Evolutionary conservation across 352 stramenopile genomes (phyloP).

Genomic region (Bremia lactucae): DNA sequence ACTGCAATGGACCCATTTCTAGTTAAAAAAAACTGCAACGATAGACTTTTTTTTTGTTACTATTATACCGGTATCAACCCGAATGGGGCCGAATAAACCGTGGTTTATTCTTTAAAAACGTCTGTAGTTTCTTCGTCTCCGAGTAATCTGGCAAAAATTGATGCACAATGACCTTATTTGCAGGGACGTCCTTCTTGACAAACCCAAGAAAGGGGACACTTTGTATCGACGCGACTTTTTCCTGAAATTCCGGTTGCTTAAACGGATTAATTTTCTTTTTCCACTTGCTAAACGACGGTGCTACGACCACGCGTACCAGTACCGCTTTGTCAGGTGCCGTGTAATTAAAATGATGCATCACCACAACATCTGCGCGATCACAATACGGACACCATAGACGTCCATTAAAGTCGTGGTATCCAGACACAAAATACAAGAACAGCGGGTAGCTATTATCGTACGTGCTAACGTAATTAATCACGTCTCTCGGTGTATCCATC

Average conservation of each 20-base stretch:
- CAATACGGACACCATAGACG: slow-evolving; percentile 75
- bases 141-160: slow-evolving; percentile 59
- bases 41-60: neutral
- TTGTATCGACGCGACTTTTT: slow-evolving; percentile 42
- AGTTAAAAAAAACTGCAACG: neutral
- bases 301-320: slow-evolving; percentile 42
- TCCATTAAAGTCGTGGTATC: slow-evolving; percentile 59
- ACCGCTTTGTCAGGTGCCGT: slow-evolving; percentile 47
- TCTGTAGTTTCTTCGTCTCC: slow-evolving; percentile 32
- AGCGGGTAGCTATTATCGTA: slow-evolving; percentile 69
- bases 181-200: slow-evolving; percentile 39
- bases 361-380: slow-evolving; percentile 50
- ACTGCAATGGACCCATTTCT: neutral
- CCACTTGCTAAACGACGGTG: slow-evolving; percentile 56
- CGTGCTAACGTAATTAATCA: slow-evolving; percentile 41
- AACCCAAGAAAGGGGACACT: slow-evolving; percentile 59
- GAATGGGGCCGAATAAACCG: slow-evolving; percentile 16
- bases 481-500: slow-evolving; percentile 28
- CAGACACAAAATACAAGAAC: slow-evolving; percentile 72
- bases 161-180: slow-evolving; percentile 34
- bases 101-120: slow-evolving; percentile 34
- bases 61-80: neutral
- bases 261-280: slow-evolving; percentile 77
- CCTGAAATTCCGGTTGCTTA: slow-evolving; percentile 47
- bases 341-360: slow-evolving; percentile 78